These are phyloP conservation scores for Diaporthe citriasiana DNA, from an alignment of 2,329 filamentous ascomycete species.

Conservation along the genomic window DNA sequence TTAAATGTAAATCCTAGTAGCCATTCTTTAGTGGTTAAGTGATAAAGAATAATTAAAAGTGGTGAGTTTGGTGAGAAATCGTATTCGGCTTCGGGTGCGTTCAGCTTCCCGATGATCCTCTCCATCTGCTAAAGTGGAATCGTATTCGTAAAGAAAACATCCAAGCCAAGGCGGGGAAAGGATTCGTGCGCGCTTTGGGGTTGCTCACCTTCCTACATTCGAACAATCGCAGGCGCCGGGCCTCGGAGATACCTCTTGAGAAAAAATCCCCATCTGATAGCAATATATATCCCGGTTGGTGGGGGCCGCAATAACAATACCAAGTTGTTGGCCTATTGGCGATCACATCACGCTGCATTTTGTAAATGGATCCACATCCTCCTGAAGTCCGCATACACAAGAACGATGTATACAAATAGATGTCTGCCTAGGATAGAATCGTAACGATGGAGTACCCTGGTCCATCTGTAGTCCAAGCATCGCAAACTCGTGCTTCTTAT, in stretches of 20 bases:
- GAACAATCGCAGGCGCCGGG: not conserved
- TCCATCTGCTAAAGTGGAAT: not conserved
- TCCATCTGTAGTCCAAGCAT: not conserved
- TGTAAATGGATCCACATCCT: not conserved
- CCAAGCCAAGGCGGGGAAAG: not conserved
- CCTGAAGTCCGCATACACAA: not conserved
- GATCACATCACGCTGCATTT: not conserved
- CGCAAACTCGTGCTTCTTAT: not conserved
- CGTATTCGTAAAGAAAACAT: constrained; percentile 7
- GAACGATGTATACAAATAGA: not conserved
- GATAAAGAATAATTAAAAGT: too few relatives aligned
- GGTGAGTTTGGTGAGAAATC: too few relatives aligned
- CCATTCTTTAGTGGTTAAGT: too few relatives aligned
- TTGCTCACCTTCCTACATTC: not conserved
- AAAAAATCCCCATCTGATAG: constrained; percentile 15
- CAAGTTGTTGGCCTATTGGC: not conserved
- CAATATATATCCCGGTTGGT: not conserved
- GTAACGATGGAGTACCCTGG: not conserved
- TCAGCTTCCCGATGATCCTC: too few relatives aligned
- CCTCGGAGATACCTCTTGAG: not conserved
- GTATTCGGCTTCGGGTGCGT: too few relatives aligned
- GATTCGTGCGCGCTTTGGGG: not conserved
- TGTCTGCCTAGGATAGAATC: not conserved
- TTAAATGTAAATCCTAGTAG: too few relatives aligned
- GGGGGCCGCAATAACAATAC: not conserved